Base-by-base conservation (phyloP, 1,284 basidiomycete genomes). In the Heliocybe sulcata region DNA sequence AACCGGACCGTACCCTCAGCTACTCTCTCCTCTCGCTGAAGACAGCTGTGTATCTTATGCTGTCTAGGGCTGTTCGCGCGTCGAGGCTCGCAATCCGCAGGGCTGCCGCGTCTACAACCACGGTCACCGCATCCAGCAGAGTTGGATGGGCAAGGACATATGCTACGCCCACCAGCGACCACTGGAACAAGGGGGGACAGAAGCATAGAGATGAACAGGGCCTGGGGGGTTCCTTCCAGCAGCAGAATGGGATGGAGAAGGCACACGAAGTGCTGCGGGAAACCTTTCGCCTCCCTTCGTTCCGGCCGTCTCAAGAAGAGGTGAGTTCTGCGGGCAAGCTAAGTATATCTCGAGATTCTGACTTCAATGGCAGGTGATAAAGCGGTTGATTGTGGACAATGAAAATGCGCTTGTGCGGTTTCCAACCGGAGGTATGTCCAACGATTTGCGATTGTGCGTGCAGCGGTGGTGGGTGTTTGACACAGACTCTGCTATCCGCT, bases 211-310 rank as follows among this genome's bases (percentile, higher is more conserved):
- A 68, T 23, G 61, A 62, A n/a, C 60, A 64, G 23, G 58, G 61
- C 42, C 75, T 91, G 16, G 87, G 90, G 60, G 88, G 88, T 31
- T 91, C 90, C 66, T 91, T 91, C 72, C 80, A 85, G 66, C 83
- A 16, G 38, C 8, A 16, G 19, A 6, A 6, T 42, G 50, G 3
- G 4, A 71, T 72, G 70, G 67, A 72, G 45, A 60, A 66, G 51
- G 70, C 69, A 20, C 60, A 61, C 52, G 56, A 65, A 53, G 58
- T 67, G 4, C 61, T 72, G 19, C 60, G 60, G 52, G 64, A 70
- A 16, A 67, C 67, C 2, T 74, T 73, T 53, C 67, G 68, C 2
- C 69, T 71, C 52, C 55, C 60, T 1, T 59, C 65, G 1, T 75
- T 75, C 54, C 67, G 71, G 6, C 60, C 73, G 20, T 65, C 68